phyloP scores from a whole-genome alignment of 2,329 filamentous ascomycete species.

The Chrysosporium keratinophilum region DNA sequence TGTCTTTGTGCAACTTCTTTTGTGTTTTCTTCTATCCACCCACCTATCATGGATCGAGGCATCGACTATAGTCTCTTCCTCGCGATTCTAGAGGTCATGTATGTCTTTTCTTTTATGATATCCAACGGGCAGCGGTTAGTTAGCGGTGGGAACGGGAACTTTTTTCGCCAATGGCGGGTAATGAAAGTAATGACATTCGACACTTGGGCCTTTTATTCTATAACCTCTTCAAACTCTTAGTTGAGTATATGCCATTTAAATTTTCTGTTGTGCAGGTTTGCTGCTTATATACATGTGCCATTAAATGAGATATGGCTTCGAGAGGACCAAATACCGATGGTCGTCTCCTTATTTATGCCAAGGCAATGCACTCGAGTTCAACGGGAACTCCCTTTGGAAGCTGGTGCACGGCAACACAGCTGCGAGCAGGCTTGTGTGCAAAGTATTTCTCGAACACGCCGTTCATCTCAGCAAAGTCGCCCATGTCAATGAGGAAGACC shows the following conservation, averaged over 20 bases:
- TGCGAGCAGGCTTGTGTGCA: slow-evolving; percentile 51
- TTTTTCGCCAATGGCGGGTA: not conserved
- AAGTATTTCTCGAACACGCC: slow-evolving; percentile 62
- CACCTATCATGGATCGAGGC: not conserved
- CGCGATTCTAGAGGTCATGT: not conserved
- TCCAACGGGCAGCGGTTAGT: not conserved
- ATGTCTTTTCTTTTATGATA: not conserved
- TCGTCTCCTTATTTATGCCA: slow-evolving; percentile 30
- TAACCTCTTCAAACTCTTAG: not conserved
- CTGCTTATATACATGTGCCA: not conserved
- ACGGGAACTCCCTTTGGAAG: slow-evolving; percentile 54
- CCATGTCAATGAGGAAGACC: slow-evolving; percentile 89
- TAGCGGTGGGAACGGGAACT: not conserved
- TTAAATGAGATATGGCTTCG: not conserved
- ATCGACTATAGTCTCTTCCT: not conserved
- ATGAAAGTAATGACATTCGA: not conserved
- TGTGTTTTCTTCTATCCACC: too few species aligned
- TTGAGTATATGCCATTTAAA: not conserved
- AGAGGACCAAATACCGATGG: not conserved
- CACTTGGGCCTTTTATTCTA: not conserved
- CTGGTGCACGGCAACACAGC: slow-evolving; percentile 53
- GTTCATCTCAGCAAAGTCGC: slow-evolving; percentile 73
- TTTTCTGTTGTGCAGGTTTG: not conserved
- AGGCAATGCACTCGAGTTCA: slow-evolving; percentile 56
- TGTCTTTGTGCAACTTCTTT: too few species aligned